phyloP scores from a whole-genome alignment of 1,284 basidiomycete species.

The Irpex rosettiformis region DNA sequence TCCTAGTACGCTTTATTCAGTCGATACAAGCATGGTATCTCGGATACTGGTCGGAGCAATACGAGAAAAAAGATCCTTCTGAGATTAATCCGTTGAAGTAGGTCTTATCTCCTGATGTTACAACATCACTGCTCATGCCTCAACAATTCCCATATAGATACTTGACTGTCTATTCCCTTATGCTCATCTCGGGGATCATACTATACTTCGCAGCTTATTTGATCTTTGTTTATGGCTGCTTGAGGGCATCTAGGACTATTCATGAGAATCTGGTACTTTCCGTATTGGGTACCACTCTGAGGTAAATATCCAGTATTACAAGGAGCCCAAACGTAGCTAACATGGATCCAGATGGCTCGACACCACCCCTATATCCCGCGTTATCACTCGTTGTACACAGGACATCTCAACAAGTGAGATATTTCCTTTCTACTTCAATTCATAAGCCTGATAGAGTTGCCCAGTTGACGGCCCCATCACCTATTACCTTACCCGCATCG shows the following conservation, averaged over 20 bases:
- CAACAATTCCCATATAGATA: conserved; percentile 29
- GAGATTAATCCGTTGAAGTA: conserved; percentile 18
- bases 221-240: conserved; percentile 37
- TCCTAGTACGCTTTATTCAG: conserved; percentile 17
- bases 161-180: conserved; percentile 38
- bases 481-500: conserved; percentile 20
- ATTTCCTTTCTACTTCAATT: conserved; percentile 7
- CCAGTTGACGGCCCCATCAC: conserved; percentile 30
- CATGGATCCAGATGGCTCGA: conserved; percentile 51
- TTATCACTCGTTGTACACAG: conserved; percentile 57
- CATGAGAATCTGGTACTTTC: conserved; percentile 55
- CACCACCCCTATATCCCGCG: conserved; percentile 54
- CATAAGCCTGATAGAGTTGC: neutral
- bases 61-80: conserved; percentile 26
- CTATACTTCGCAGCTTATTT: conserved; percentile 27
- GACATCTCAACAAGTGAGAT: conserved; percentile 42
- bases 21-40: conserved; percentile 25
- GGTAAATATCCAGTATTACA: too few relatives aligned
- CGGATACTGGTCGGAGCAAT: conserved; percentile 29
- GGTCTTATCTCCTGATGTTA: too few relatives aligned
- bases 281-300: conserved; percentile 53
- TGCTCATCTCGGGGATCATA: conserved; percentile 29
- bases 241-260: conserved; percentile 52
- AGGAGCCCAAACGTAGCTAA: too few relatives aligned
- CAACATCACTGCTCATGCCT: too few relatives aligned